Evolutionary conservation across 148 eudicot species (phyloP).

Genomic region (Dysphania ambrosioides): DNA sequence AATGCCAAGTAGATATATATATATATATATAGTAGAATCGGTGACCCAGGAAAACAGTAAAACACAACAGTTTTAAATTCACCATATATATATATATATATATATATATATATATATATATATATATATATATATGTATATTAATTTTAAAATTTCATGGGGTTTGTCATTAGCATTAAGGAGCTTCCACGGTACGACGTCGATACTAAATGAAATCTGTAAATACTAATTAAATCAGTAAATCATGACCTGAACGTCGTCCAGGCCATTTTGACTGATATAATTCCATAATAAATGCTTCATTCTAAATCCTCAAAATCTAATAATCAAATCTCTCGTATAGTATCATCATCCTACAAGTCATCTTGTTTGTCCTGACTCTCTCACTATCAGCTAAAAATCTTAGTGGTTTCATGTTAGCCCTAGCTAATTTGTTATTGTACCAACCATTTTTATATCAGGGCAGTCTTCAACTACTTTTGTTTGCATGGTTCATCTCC

Average conservation of each 20-base stretch:
- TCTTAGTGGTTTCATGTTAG: constrained; percentile 5
- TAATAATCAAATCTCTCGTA: constrained; percentile 8
- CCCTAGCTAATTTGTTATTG: constrained; percentile 2
- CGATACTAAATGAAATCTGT: background rate
- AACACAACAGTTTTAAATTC: background rate
- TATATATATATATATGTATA: too few species aligned
- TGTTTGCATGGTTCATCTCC: constrained; percentile 51
- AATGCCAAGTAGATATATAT: too few species aligned
- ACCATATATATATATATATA: too few species aligned
- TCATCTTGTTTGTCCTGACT: constrained; percentile 38
- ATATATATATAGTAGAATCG: too few species aligned
- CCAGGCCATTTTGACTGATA: background rate
- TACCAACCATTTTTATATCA: constrained; percentile 1
- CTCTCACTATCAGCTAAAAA: background rate
- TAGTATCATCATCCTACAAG: too few species aligned
- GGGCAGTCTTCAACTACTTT: constrained; percentile 35
- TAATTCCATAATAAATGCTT: constrained; percentile 6
- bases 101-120: too few species aligned
- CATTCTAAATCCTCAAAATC: constrained; percentile 4
- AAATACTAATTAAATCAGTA: too few species aligned
- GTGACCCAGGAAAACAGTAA: constrained; percentile 6
- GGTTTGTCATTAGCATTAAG: constrained; percentile 5
- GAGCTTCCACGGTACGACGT: constrained; percentile 18
- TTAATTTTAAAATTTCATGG: background rate
- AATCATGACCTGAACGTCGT: background rate